Evolutionary conservation across 75 land plant species (phyloP).

Genomic region (Cupressus sempervirens): DNA sequence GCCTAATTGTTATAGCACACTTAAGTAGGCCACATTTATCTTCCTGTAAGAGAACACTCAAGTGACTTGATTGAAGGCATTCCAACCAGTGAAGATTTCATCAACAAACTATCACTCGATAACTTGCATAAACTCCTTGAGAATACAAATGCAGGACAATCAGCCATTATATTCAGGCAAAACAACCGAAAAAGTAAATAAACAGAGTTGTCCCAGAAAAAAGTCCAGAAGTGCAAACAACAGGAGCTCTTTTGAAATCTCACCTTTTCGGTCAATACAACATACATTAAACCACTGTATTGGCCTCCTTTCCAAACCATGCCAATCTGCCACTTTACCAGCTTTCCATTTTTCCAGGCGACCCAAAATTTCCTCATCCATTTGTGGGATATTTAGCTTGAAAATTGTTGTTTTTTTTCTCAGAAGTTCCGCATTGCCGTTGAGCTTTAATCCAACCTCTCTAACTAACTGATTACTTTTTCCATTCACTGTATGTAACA

Average conservation of each 20-base stretch:
- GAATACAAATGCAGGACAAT: constrained; percentile 4
- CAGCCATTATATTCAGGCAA: not conserved
- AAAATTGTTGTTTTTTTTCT: not conserved
- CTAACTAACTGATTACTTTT: constrained; percentile 45
- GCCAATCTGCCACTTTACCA: constrained; percentile 68
- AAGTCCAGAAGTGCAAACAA: not conserved
- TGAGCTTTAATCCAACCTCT: constrained; percentile 35
- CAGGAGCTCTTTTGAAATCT: not conserved
- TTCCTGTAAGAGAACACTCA: not conserved
- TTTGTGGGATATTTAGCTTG: constrained; percentile 22
- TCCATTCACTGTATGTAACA: constrained; percentile 43
- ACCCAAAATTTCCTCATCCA: constrained; percentile 59
- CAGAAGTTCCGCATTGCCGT: constrained; percentile 35
- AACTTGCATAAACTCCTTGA: not conserved
- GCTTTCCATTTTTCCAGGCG: constrained; percentile 74
- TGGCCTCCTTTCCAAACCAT: constrained; percentile 58
- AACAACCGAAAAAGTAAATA: not conserved
- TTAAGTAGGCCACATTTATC: not conserved
- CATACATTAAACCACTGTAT: constrained; percentile 77
- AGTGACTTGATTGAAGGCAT: not conserved
- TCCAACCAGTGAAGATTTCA: not conserved
- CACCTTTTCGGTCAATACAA: constrained; percentile 82
- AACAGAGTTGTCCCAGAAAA: not conserved
- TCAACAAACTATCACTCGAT: not conserved
- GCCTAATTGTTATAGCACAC: not conserved